phyloP scores from a whole-genome alignment of 306 rosid genomes.

The Morella rubra region DNA sequence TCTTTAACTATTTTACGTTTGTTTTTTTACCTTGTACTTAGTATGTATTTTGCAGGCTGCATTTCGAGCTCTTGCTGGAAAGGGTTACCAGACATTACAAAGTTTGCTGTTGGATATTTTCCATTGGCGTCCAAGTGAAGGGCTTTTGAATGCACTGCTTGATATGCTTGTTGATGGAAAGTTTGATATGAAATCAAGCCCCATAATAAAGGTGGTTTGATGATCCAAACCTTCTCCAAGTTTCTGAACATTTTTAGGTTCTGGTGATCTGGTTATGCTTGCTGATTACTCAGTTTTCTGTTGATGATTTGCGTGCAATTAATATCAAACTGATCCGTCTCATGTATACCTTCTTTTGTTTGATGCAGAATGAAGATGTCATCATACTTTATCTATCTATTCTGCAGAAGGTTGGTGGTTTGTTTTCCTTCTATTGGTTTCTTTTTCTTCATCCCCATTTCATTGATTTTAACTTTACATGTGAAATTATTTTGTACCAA shows the following conservation, averaged over 20 bases:
- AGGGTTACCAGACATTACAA: conserved; percentile 92
- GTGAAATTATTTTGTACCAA: conserved; percentile 15
- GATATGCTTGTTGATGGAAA: conserved; percentile 96
- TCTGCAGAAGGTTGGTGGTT: conserved; percentile 79
- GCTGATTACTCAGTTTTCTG: conserved; percentile 17
- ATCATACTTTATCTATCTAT: conserved; percentile 70
- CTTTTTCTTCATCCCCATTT: conserved; percentile 11
- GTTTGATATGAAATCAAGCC: conserved; percentile 67
- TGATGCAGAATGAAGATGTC: conserved; percentile 87
- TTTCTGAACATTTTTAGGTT: conserved; percentile 23
- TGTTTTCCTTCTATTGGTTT: conserved; percentile 29
- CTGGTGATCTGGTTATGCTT: conserved; percentile 6
- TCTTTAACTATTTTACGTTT: neutral
- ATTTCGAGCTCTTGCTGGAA: conserved; percentile 90
- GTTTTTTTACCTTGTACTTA: neutral
- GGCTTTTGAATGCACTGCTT: conserved; percentile 71
- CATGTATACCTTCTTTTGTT: conserved; percentile 19
- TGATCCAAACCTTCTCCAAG: conserved; percentile 29
- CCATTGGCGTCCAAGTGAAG: conserved; percentile 72
- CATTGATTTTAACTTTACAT: neutral
- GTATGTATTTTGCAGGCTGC: conserved; percentile 60
- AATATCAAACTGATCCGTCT: conserved; percentile 12
- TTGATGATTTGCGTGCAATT: conserved; percentile 2
- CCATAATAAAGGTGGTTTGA: conserved; percentile 77
- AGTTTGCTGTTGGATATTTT: conserved; percentile 88